Conservation (phyloP, 2,329 filamentous ascomycete genomes). For the Trichoderma polysporum region DNA sequence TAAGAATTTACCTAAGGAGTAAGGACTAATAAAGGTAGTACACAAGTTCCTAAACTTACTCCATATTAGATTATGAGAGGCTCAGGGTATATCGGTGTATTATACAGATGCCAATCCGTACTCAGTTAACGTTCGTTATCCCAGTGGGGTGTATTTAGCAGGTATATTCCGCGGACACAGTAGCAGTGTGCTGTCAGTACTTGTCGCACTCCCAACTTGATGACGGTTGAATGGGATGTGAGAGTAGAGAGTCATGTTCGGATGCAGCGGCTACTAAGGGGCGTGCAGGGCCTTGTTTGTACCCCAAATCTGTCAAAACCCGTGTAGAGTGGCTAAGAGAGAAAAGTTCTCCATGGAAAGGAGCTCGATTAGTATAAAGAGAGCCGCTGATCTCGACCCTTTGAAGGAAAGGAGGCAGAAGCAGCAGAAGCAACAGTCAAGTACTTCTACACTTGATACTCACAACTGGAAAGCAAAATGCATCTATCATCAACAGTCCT, state of each 20-base stretch:
- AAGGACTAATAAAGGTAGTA: neutral
- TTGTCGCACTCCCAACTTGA: neutral
- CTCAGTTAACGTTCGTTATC: too few relatives aligned
- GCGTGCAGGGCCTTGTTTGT: conserved; percentile 3
- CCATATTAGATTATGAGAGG: too few relatives aligned
- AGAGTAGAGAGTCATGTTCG: neutral
- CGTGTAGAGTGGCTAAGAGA: neutral
- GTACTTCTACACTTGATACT: neutral
- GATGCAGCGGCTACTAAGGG: neutral
- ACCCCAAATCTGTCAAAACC: neutral
- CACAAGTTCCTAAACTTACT: neutral
- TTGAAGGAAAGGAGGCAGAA: neutral
- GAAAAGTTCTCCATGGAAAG: neutral
- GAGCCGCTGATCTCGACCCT: neutral
- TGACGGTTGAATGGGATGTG: neutral
- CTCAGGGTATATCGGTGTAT: too few relatives aligned
- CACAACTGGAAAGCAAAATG: neutral
- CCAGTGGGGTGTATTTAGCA: too few relatives aligned
- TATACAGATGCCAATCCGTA: too few relatives aligned
- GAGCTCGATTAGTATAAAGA: neutral
- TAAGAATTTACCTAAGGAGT: neutral
- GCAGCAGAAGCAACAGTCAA: neutral
- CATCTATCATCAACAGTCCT: conserved; percentile 11
- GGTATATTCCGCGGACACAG: neutral
- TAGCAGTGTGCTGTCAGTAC: neutral